Base-by-base conservation (phyloP, 306 rosid species). In the Fagus sylvatica region DNA sequence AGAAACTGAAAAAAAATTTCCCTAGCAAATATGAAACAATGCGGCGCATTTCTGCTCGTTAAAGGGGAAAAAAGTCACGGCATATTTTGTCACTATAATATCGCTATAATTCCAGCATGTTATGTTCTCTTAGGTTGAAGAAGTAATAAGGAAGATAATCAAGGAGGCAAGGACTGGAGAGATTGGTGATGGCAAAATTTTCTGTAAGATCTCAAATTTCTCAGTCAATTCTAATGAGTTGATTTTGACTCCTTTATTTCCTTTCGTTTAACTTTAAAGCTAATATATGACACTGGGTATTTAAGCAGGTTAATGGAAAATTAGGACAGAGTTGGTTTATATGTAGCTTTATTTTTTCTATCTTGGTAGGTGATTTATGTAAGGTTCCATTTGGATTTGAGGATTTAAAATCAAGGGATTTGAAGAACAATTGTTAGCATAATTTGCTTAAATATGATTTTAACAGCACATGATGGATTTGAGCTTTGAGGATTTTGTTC, bases 181-280 rank as follows among this genome's bases (percentile, higher is more conserved):
- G 83, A 94, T 94, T 74, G 98, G 98, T 6, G 98, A 94, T 74
- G 98, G 98, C 48, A 94, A 94, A 85, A 94, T 90, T 76, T 94
- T 94, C 82, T 61, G 97, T 94, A 82, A 88, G 94, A 46, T 85
- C 59, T 10, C 78, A 70, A 67, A 74, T 51, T 41, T 72, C 84
- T 57, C 75, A 65, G 22, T 70, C 39, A 2, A 34, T 32, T 39
- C 34, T 62, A 42, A 34, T 36, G 28, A 34, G 61, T 67, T 30
- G 5, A 12, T 28, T 41, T 19, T 30, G 19, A 30, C 22, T 60
- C 17, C 9, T 22, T 73, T 15, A 62, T 3, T 39, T 36, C 55
- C 6, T 72, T 9, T n/a, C 53, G 60, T 49, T 53, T n/a, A 65
- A 53, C 72, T 28, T 16, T 12, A 51, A 76, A 43, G 72, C 22